Base-by-base conservation (phyloP, 176 grass and related monocot species). In the Oryza australiensis region DNA sequence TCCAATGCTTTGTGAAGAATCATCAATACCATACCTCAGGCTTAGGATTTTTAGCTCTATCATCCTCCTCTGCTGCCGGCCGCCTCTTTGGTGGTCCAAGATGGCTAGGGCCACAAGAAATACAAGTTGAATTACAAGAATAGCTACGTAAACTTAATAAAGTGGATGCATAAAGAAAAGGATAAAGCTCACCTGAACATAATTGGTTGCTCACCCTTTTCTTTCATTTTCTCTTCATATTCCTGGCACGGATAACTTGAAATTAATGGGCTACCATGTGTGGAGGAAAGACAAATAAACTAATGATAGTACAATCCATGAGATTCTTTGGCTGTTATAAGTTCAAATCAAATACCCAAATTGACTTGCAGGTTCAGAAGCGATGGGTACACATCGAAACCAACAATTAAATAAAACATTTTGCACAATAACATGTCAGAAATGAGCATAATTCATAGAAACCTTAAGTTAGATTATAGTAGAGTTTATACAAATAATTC, bases 141-240 rank as follows among this genome's bases (percentile, higher is more conserved):
- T 13, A 28, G 62, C 11, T 77, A 80, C 24, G 75, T 32, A 69
- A 73, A 82, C 88, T 63, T 68, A 62, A 82, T 72, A 70, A 7
- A 93, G 93, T 14, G 67, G 62, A 66, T 46, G 73, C 20, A 88
- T 22, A 29, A 69, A 29, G n/a, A 73, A 51, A 71, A 27, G 33
- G 72, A 74, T 64, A 90, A 70, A 79, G 35, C 79, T 83, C 41
- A 99, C 96, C 96, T 87, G 80, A 99, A 99, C 96, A 99, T 99
- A 78, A 99, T 84, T 28, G 96, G 96, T 55, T 88, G 85, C 64
- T 99, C 96, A 51, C 96, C 96, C 86, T 99, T 99, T 67, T 95
- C 96, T 75, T 87, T 94, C 93, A 95, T 87, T 89, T 99, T 99
- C 1, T 95, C 85, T 88, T 94, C 96, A 79, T 99, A 99, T 87